Base-by-base conservation (phyloP, 352 stramenopile species). In the Pythium guiyangense region DNA sequence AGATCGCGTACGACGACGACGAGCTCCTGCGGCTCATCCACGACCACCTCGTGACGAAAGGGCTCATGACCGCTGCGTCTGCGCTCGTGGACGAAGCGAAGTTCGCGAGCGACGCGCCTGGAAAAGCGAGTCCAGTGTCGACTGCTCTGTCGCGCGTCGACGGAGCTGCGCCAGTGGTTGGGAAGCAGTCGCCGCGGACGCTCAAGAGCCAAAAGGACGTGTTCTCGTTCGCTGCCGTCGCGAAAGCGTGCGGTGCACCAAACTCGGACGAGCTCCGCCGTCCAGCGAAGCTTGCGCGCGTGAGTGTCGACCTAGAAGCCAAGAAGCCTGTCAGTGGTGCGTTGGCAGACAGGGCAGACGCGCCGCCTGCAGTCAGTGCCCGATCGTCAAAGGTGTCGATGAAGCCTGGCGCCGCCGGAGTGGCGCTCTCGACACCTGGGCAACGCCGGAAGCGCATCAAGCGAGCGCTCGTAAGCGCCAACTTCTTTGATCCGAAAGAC, bases 21-120 rank as follows among this genome's bases (percentile, higher is more conserved):
- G 87, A 96, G 54, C 64, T 96, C 17, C 59, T 96, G 27, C 69
- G 74, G 8, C 49, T 96, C 48, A 96, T 94, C 42, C 78, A 91
- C 42, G 84, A 89, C 43, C 86, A 96, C 46, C 64, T 96, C 3
- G 56, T 87, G n/a, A 73, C 82, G 14, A 87, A 90, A 64, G 85
- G 85, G n/a, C 62, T 94, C 49, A 58, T 60, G 0, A 52, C 75
- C 9, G 70, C 82, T 31, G 86, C 86, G 1, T 74, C 78, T 37
- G 65, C 72, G 17, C 60, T 91, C 20, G 46, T 72, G 0, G 59
- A 73, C 18, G 85, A 92, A 65, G 71, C 81, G 0, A 73, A 71
- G 6, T 55, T 90, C 10, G 51, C 63, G 6, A 56, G 67, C 43
- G 54, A 64, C 31, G 50, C 4, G 8, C 20, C 53, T 29, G 57